A percentile compares a stretch with the other conserved stretches of the same genome.
These are phyloP conservation scores for Guillardia theta DNA, from an alignment of 78 protist species.

Conservation along the genomic window DNA sequence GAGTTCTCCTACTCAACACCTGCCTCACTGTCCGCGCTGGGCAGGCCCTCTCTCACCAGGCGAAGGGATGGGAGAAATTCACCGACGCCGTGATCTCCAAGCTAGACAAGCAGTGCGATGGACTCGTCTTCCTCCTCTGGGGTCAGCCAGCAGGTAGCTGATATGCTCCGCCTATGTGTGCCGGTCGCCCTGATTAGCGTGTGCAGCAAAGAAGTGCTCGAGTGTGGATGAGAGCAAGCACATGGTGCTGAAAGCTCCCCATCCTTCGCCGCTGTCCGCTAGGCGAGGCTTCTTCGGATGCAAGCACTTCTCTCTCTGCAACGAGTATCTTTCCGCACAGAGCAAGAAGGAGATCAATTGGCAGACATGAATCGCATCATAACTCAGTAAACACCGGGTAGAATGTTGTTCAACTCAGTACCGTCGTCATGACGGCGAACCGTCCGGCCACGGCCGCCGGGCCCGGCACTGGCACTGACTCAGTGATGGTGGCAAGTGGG, in stretches of 20 bases:
- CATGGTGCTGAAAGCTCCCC: not conserved
- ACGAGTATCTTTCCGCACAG: too few species aligned
- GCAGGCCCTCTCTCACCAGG: not conserved
- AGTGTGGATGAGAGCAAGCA: not conserved
- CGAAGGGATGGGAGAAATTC: not conserved
- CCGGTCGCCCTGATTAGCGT: too few species aligned
- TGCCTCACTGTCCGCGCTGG: not conserved
- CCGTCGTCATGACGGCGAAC: too few species aligned
- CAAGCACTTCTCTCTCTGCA: constrained; percentile 18
- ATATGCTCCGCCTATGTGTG: too few species aligned
- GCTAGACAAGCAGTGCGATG: not conserved
- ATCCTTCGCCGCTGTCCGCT: constrained; percentile 41
- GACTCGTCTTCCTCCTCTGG: constrained; percentile 24
- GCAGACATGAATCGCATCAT: too few species aligned
- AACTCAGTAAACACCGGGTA: too few species aligned
- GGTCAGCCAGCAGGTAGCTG: not conserved
- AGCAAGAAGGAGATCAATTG: too few species aligned
- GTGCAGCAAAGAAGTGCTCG: too few species aligned
- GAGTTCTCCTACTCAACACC: not conserved
- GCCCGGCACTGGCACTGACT: too few species aligned
- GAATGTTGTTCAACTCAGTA: too few species aligned
- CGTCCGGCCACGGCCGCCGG: too few species aligned
- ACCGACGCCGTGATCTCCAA: constrained; percentile 20
- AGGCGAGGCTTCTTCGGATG: constrained; percentile 29
- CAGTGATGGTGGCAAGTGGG: too few species aligned